Percentiles rank a stretch among this genome's conserved stretches.
Conservation (phyloP, 768 basidiomycete genomes). For the Boletus sp. region DNA sequence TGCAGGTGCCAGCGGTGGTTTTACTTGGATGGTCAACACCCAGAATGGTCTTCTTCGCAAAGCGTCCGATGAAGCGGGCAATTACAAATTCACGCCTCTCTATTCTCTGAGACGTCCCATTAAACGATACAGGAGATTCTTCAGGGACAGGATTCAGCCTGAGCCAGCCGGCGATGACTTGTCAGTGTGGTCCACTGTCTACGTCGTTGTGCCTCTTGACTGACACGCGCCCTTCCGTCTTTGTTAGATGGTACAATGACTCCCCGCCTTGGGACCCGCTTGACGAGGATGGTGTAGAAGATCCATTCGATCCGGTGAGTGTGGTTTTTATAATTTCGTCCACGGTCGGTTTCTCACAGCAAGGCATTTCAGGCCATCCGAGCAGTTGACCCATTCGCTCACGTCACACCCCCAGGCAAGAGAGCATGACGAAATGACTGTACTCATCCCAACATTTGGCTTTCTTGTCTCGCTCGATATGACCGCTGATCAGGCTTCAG, state of each 20-base stretch:
- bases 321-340: neutral
- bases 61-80: constrained; percentile 15
- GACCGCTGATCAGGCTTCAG: neutral
- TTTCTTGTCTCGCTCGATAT: neutral
- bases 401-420: neutral
- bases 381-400: constrained; percentile 11
- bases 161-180: constrained; percentile 14
- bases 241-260: constrained; percentile 20
- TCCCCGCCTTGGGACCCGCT: constrained; percentile 27
- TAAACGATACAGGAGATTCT: constrained; percentile 7
- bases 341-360: neutral
- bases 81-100: constrained; percentile 19
- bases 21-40: constrained; percentile 21
- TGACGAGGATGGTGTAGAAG: constrained; percentile 28
- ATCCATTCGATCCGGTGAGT: constrained; percentile 17
- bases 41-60: constrained; percentile 19
- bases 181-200: constrained; percentile 12
- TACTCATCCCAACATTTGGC: too few relatives aligned
- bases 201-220: neutral
- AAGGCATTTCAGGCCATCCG: neutral
- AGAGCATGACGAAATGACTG: neutral
- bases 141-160: constrained; percentile 15
- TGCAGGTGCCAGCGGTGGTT: neutral
- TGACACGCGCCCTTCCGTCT: neutral
- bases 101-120: constrained; percentile 19